Evolutionary conservation across 78 protist genomes (phyloP).

Genomic region (Speleostelium caveatum): DNA sequence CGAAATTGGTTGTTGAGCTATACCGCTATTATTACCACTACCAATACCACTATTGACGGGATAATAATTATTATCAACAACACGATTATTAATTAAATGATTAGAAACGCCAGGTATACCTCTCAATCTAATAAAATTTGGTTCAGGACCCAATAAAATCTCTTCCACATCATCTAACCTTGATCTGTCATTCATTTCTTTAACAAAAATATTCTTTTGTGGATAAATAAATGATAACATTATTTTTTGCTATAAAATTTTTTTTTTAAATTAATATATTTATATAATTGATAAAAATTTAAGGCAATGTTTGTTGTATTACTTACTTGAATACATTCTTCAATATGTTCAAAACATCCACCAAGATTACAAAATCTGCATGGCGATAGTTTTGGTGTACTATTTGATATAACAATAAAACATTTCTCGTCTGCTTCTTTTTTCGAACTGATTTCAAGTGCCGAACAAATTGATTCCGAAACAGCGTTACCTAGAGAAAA

Average conservation of each 20-base stretch:
- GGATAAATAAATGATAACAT: conserved; percentile 53
- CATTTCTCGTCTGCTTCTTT: conserved; percentile 44
- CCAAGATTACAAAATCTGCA: conserved; percentile 34
- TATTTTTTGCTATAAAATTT: conserved; percentile 27
- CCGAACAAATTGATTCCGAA: conserved; percentile 50
- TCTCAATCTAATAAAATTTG: conserved; percentile 9
- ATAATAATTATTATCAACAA: not conserved
- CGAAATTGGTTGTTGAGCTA: not conserved
- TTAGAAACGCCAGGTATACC: conserved; percentile 1
- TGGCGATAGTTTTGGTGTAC: conserved; percentile 32
- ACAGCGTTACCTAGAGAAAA: conserved; percentile 53
- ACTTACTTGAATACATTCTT: conserved; percentile 40
- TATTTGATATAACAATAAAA: conserved; percentile 51
- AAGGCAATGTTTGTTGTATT: not conserved
- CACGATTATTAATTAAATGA: not conserved
- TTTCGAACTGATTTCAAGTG: conserved; percentile 11
- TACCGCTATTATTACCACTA: not conserved
- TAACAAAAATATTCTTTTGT: conserved; percentile 17
- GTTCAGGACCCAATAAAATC: not conserved
- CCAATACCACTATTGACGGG: not conserved
- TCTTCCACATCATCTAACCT: not conserved
- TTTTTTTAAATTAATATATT: too few relatives aligned
- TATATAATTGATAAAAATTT: not conserved
- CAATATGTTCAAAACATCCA: conserved; percentile 33
- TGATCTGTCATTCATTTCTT: not conserved